Evolutionary conservation across 1,284 basidiomycete species (phyloP).

Genomic region (Blastosporella zonata): DNA sequence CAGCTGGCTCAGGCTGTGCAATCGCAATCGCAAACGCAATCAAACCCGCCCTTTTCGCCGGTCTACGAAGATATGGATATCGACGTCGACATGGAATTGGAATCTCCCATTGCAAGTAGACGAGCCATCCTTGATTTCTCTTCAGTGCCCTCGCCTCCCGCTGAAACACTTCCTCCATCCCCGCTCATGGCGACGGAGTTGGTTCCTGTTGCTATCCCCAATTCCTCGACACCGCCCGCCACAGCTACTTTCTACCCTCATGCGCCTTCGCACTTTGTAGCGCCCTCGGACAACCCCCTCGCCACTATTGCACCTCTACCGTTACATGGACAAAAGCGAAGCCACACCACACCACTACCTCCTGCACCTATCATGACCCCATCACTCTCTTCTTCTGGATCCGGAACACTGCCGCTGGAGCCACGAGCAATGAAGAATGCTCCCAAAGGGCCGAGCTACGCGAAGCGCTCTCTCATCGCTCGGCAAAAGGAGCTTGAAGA

Average conservation of each 20-base stretch:
- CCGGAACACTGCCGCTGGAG: slow-evolving; percentile 24
- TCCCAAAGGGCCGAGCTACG: slow-evolving; percentile 34
- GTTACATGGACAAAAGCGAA: neutral
- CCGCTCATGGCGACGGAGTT: neutral
- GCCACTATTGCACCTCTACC: neutral
- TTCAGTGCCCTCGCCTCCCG: neutral
- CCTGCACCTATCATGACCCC: neutral
- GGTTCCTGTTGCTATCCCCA: neutral
- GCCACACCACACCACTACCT: neutral
- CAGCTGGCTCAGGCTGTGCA: neutral
- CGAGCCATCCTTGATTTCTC: slow-evolving; percentile 3
- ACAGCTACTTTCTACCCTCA: neutral
- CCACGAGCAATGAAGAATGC: slow-evolving; percentile 38
- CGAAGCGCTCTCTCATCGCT: slow-evolving; percentile 34
- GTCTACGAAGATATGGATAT: slow-evolving; percentile 17
- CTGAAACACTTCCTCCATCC: neutral
- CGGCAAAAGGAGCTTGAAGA: slow-evolving; percentile 43
- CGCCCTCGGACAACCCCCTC: neutral
- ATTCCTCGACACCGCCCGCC: neutral
- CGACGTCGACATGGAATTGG: slow-evolving; percentile 20
- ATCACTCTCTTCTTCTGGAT: slow-evolving; percentile 5
- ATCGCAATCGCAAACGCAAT: neutral
- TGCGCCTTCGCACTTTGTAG: neutral
- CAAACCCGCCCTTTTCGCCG: neutral
- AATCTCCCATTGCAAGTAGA: slow-evolving; percentile 14